Evolutionary conservation across 805 yeast species (phyloP).

Genomic region (Myxozyma melibiosi): DNA sequence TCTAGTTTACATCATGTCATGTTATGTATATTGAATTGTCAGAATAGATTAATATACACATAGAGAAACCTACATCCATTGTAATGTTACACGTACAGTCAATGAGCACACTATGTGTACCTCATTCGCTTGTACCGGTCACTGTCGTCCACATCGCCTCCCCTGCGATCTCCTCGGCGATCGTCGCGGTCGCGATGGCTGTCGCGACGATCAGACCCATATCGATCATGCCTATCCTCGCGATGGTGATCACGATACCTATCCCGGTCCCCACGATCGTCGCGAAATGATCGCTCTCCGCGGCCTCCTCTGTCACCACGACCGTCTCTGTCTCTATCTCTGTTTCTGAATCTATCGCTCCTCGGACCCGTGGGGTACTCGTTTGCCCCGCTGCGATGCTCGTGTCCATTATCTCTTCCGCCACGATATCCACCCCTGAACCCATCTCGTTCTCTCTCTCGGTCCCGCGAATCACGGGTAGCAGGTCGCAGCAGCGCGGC

Average conservation of each 20-base stretch:
- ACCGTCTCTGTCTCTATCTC: conserved; percentile 28
- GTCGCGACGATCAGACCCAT: conserved; percentile 24
- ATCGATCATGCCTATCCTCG: conserved; percentile 24
- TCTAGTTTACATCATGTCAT: neutral
- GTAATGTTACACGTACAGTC: neutral
- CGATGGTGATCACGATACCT: conserved; percentile 22
- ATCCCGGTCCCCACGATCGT: conserved; percentile 14
- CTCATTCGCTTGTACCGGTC: conserved; percentile 32
- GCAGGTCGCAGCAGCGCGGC: conserved; percentile 33
- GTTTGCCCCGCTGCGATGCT: conserved; percentile 30
- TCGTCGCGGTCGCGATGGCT: conserved; percentile 30
- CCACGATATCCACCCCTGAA: conserved; percentile 15
- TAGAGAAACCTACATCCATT: neutral
- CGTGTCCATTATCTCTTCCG: conserved; percentile 38
- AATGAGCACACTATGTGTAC: conserved; percentile 1
- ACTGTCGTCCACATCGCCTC: conserved; percentile 35
- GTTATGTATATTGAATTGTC: too few relatives aligned
- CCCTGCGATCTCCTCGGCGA: conserved; percentile 33
- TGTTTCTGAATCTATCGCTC: conserved; percentile 21
- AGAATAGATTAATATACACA: neutral
- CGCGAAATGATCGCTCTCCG: conserved; percentile 8
- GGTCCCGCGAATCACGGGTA: conserved; percentile 13
- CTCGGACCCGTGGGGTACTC: conserved; percentile 32
- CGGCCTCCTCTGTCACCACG: conserved; percentile 8
- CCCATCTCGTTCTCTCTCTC: conserved; percentile 27